Evolutionary conservation across 768 basidiomycete species (phyloP).

Genomic region (Pleurotus giganteus): DNA sequence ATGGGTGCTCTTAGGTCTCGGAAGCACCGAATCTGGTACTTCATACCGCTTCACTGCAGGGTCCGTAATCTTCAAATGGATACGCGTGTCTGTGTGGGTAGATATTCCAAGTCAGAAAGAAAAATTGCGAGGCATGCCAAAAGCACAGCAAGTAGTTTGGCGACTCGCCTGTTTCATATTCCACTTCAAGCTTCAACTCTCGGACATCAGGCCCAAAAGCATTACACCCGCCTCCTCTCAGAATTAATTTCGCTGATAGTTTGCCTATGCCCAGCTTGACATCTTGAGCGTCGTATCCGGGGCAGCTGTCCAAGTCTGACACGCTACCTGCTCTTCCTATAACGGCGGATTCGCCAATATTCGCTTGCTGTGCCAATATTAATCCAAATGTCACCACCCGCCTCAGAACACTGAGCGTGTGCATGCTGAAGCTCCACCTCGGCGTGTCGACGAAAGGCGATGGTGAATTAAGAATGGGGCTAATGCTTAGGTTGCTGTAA

Average conservation of each 20-base stretch:
- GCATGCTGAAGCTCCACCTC: too few relatives aligned
- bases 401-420: too few relatives aligned
- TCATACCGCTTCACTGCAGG: slow-evolving; percentile 50
- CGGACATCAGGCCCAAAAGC: slow-evolving; percentile 57
- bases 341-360: too few relatives aligned
- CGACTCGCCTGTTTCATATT: slow-evolving; percentile 54
- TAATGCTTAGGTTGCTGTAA: too few relatives aligned
- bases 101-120: not conserved
- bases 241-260: slow-evolving; percentile 50
- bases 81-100: slow-evolving; percentile 41
- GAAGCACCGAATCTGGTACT: slow-evolving; percentile 61
- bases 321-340: slow-evolving; percentile 19
- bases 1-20: slow-evolving; percentile 41
- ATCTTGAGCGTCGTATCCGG: slow-evolving; percentile 54
- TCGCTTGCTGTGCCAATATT: not conserved
- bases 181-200: slow-evolving; percentile 46
- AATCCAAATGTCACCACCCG: too few relatives aligned
- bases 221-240: slow-evolving; percentile 52
- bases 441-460: too few relatives aligned
- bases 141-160: not conserved
- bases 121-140: not conserved
- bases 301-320: slow-evolving; percentile 50
- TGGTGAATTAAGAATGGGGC: too few relatives aligned
- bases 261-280: slow-evolving; percentile 35
- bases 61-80: slow-evolving; percentile 65